These are phyloP conservation scores for Micractinium conductrix DNA, from an alignment of 139 green algal genomes.

Conservation along the genomic window DNA sequence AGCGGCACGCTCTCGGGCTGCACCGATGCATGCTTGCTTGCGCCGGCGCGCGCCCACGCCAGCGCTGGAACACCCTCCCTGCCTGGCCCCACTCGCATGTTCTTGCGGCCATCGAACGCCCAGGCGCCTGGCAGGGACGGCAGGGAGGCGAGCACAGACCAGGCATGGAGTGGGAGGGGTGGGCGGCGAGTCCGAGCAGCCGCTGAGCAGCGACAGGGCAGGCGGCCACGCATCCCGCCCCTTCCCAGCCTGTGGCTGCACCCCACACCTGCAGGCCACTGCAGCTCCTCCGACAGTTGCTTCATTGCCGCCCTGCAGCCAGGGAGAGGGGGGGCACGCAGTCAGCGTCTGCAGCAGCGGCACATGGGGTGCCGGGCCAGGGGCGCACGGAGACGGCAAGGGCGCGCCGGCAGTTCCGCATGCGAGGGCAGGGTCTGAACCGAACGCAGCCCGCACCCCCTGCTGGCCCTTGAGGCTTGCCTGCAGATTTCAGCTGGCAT, in stretches of 20 bases:
- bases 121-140: not conserved
- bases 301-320: not conserved
- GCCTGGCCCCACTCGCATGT: no score
- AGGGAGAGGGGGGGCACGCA: not conserved
- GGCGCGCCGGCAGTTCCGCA: no score
- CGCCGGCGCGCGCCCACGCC: no score
- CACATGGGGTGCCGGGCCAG: not conserved
- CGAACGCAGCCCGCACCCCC: not conserved
- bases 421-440: no score
- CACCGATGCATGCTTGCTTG: no score
- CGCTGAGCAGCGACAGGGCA: not conserved
- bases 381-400: no score
- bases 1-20: no score
- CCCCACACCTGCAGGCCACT: not conserved
- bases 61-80: no score
- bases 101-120: slow-evolving; percentile 46
- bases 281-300: not conserved
- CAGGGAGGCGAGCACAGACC: not conserved
- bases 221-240: not conserved
- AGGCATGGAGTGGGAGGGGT: not conserved
- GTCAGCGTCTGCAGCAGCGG: no score
- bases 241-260: not conserved
- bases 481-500: slow-evolving; percentile 39
- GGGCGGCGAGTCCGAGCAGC: not conserved
- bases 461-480: not conserved